Percentiles rank a stretch among this genome's conserved stretches.
Evolutionary conservation across 257 asterid genomes (phyloP).

Genomic region (Fraxinus quadrangulata): DNA sequence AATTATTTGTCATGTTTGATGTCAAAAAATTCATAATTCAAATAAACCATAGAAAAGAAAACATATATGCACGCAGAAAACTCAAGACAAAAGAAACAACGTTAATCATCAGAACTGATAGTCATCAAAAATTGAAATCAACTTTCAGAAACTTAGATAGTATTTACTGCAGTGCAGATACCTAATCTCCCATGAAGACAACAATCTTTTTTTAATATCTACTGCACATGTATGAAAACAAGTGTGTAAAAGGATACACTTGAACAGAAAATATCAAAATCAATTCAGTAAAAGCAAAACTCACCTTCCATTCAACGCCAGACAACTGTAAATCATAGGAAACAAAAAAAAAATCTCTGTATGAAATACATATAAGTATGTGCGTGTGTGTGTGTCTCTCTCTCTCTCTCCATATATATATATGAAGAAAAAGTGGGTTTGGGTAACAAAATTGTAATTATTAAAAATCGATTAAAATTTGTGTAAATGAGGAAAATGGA

Average conservation of each 20-base stretch:
- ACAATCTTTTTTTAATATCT: no score
- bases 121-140: no score
- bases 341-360: slow-evolving; percentile 2
- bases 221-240: no score
- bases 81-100: background rate
- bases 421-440: background rate
- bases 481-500: background rate
- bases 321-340: background rate
- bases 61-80: background rate
- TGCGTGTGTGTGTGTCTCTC: no score
- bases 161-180: background rate
- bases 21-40: no score
- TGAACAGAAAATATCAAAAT: background rate
- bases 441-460: slow-evolving; percentile 1
- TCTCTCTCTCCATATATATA: background rate
- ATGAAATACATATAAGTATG: background rate
- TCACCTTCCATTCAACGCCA: slow-evolving; percentile 36
- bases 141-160: background rate
- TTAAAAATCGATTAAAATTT: slow-evolving; percentile 25
- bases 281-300: slow-evolving; percentile 23
- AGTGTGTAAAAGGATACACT: background rate
- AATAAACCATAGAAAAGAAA: no score
- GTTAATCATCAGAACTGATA: no score
- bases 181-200: background rate
- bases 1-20: background rate